Evolutionary conservation across 2,329 filamentous ascomycete genomes (phyloP).

Genomic region (Knufia fluminis): DNA sequence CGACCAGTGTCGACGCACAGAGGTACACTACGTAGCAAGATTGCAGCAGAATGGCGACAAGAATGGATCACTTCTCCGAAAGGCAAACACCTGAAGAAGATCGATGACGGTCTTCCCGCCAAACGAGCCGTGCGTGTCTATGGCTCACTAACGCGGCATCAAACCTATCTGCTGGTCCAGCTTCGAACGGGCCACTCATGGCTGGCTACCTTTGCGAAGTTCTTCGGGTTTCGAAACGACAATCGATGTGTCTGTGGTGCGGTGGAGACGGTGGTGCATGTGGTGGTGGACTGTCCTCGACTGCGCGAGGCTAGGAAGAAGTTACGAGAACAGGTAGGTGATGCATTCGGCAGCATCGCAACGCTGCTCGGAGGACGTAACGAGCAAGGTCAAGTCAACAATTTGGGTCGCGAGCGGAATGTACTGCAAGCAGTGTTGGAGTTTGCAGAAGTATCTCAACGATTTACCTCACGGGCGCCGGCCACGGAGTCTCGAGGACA

Average conservation of each 20-base stretch:
- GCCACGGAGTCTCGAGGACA: slow-evolving; percentile 4
- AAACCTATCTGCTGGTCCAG: slow-evolving; percentile 19
- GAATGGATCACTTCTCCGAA: slow-evolving; percentile 7
- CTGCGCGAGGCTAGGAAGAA: slow-evolving; percentile 4
- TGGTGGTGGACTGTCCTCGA: slow-evolving; percentile 23
- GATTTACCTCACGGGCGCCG: slow-evolving; percentile 14
- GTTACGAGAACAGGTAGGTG: slow-evolving; percentile 18
- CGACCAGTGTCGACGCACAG: slow-evolving; percentile 8
- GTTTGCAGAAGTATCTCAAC: slow-evolving; percentile 14
- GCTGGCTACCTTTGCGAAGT: slow-evolving; percentile 17
- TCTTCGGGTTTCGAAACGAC: slow-evolving; percentile 6
- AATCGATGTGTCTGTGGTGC: slow-evolving; percentile 20
- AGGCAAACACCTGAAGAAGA: slow-evolving; percentile 10
- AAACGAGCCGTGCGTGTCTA: slow-evolving; percentile 14
- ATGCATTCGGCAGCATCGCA: slow-evolving; percentile 20
- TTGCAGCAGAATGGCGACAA: slow-evolving; percentile 11
- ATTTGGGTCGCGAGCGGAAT: slow-evolving; percentile 8
- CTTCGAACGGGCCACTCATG: slow-evolving; percentile 21
- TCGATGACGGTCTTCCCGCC: slow-evolving; percentile 10
- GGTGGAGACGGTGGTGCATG: slow-evolving; percentile 19
- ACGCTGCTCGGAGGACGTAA: slow-evolving; percentile 22
- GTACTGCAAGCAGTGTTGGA: slow-evolving; percentile 12
- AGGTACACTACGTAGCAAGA: slow-evolving; percentile 4
- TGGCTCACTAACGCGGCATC: slow-evolving; percentile 14
- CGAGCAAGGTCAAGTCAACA: slow-evolving; percentile 13